Conservation (phyloP, 2,329 filamentous ascomycete species). For the Phyllosticta ampelicida region DNA sequence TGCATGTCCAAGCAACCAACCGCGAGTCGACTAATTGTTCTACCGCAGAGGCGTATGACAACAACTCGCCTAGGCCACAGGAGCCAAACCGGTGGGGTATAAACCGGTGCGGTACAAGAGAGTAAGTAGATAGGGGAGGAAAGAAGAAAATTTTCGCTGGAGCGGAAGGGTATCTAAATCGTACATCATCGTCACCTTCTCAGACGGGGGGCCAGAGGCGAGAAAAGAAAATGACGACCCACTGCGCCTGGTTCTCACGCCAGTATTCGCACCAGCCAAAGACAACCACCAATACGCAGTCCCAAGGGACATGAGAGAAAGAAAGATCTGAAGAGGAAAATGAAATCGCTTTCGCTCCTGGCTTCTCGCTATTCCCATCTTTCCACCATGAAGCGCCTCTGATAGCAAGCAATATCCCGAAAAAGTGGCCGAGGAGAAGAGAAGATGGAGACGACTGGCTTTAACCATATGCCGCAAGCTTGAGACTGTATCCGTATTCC, state of each 20-base stretch:
- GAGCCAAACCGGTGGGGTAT: not conserved
- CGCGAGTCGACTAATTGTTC: no score
- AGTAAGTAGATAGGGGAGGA: not conserved
- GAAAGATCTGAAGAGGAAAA: not conserved
- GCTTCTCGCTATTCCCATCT: not conserved
- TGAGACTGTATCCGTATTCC: not conserved
- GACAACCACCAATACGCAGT: not conserved
- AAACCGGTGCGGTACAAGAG: not conserved
- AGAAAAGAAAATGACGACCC: not conserved
- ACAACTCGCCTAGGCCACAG: not conserved
- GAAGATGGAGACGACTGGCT: not conserved
- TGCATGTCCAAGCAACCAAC: no score
- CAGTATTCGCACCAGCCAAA: not conserved
- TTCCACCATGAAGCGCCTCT: not conserved
- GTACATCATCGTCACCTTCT: slow-evolving; percentile 3
- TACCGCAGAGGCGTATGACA: no score
- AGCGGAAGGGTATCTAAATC: slow-evolving; percentile 9
- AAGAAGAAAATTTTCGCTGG: not conserved
- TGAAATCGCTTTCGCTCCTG: not conserved
- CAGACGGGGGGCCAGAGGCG: not conserved
- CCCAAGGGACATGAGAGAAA: not conserved
- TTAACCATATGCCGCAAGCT: not conserved
- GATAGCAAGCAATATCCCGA: not conserved
- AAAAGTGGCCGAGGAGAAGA: not conserved
- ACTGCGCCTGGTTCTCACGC: no score